These are phyloP conservation scores for Basipetospora sp. DNA, from an alignment of 2,329 filamentous ascomycete genomes.

Conservation along the genomic window DNA sequence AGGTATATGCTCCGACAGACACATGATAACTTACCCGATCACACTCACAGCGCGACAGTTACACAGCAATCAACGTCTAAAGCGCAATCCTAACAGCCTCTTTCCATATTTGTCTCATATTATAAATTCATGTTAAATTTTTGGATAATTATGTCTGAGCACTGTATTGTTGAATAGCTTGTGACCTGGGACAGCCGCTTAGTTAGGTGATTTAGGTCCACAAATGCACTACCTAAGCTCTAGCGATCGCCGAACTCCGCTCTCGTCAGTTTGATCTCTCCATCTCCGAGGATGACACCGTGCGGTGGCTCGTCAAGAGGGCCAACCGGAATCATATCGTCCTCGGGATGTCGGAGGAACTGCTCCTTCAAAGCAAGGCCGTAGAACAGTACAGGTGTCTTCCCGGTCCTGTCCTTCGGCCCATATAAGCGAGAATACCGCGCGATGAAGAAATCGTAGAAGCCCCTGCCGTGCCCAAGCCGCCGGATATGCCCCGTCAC, in stretches of 20 bases:
- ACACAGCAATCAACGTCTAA: no score
- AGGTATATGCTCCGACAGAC: no score
- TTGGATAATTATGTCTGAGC: no score
- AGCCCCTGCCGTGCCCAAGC: constrained; percentile 87
- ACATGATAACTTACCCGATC: no score
- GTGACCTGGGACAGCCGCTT: no score
- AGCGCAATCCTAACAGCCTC: no score
- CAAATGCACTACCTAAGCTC: no score
- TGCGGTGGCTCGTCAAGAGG: constrained; percentile 60
- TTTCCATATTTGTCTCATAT: no score
- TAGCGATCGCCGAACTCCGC: constrained; percentile 3
- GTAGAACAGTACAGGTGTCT: constrained; percentile 38
- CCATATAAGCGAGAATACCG: constrained; percentile 43
- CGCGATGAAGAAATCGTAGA: constrained; percentile 86
- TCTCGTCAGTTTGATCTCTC: constrained; percentile 28
- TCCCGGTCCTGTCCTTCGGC: constrained; percentile 18
- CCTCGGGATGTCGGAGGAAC: constrained; percentile 40
- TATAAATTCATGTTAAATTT: no score
- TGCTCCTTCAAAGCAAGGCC: constrained; percentile 80
- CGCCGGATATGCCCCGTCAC: constrained; percentile 46
- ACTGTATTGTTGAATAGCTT: no score
- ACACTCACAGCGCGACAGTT: no score
- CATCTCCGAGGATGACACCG: constrained; percentile 59
- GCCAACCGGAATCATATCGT: constrained; percentile 4
- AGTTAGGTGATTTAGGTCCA: no score